These are phyloP conservation scores for Ascochyta pisi DNA, from an alignment of 2,329 filamentous ascomycete genomes.

Conservation along the genomic window DNA sequence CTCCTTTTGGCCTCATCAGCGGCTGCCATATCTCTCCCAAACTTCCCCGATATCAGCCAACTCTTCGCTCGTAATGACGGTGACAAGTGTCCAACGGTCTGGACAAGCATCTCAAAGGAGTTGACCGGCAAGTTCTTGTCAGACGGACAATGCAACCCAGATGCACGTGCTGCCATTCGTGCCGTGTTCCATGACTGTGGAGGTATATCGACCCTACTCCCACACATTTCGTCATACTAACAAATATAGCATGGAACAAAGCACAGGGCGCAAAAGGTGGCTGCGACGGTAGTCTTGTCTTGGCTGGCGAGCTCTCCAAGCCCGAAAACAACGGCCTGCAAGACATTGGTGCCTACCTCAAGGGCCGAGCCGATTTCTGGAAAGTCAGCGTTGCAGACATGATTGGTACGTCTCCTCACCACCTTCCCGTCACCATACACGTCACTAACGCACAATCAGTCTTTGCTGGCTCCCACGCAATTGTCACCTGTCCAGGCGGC, in stretches of 20 bases:
- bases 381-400: conserved; percentile 22
- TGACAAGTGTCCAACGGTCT: conserved; percentile 17
- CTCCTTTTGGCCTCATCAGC: conserved; percentile 25
- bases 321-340: conserved; percentile 51
- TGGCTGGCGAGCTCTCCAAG: conserved; percentile 25
- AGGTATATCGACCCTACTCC: conserved; percentile 15
- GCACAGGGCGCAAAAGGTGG: conserved; percentile 20
- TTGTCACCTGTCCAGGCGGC: conserved; percentile 24
- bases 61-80: conserved; percentile 24
- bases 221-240: background rate
- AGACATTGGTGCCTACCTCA: conserved; percentile 46
- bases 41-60: conserved; percentile 12
- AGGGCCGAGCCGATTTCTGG: conserved; percentile 47
- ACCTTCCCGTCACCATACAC: conserved; percentile 25
- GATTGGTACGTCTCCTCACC: background rate
- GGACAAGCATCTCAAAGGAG: conserved; percentile 9
- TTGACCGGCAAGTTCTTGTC: conserved; percentile 27
- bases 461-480: conserved; percentile 23
- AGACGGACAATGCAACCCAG: conserved; percentile 24
- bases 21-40: conserved; percentile 26
- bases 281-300: conserved; percentile 26
- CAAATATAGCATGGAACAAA: conserved; percentile 21
- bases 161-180: conserved; percentile 26
- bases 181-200: conserved; percentile 30
- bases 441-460: conserved; percentile 22